Percentiles rank a stretch among this genome's conserved stretches.
phyloP scores from a whole-genome alignment of 2,329 filamentous ascomycete genomes.

The Akanthomyces uredinophilus region DNA sequence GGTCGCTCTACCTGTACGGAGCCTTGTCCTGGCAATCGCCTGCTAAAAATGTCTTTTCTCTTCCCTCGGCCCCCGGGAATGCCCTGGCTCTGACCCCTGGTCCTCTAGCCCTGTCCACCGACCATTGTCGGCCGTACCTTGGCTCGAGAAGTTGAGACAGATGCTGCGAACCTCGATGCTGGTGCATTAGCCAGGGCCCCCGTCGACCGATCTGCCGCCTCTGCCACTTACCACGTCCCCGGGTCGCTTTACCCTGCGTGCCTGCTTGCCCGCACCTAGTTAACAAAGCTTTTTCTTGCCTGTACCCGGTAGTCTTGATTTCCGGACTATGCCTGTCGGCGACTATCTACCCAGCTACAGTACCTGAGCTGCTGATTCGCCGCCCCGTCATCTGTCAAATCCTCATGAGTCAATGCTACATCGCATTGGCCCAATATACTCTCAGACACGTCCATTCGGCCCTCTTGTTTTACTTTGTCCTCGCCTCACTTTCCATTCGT shows the following conservation, averaged over 20 bases:
- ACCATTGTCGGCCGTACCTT: slow-evolving; percentile 1
- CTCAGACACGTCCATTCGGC: slow-evolving; percentile 2
- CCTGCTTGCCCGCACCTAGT: background rate
- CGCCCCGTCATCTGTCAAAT: background rate
- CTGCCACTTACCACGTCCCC: background rate
- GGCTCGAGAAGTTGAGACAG: slow-evolving; percentile 4
- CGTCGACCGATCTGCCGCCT: background rate
- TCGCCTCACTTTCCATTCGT: background rate
- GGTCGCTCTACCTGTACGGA: background rate
- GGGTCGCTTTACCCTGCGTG: background rate
- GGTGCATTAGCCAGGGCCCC: background rate
- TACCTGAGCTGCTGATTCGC: background rate
- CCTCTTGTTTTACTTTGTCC: background rate
- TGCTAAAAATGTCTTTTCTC: slow-evolving; percentile 6
- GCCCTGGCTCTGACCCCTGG: background rate
- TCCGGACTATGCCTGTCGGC: background rate
- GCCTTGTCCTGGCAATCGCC: background rate
- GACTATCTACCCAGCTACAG: too few species aligned
- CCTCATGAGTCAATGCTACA: background rate
- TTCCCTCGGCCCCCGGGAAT: slow-evolving; percentile 7
- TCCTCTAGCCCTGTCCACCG: background rate
- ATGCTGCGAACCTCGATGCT: slow-evolving; percentile 6
- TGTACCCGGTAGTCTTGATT: background rate
- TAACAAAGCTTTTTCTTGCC: background rate
- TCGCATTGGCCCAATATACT: background rate